Percentiles rank a stretch among this genome's conserved stretches.
Evolutionary conservation across 805 yeast species (phyloP).

Genomic region (Cyberlindnera misumaiensis): DNA sequence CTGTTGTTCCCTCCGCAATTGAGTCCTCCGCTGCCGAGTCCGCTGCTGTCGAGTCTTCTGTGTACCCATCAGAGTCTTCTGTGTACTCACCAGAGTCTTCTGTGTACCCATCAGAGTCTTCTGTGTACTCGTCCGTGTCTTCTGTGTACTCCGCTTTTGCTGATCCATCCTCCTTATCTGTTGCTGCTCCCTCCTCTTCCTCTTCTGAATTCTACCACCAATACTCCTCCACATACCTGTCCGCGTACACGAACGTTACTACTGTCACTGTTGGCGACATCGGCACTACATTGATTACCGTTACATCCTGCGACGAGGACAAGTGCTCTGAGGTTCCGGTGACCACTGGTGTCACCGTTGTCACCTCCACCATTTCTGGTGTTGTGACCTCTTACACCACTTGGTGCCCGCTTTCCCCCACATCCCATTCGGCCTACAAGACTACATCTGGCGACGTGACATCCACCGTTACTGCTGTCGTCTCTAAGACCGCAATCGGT

Average conservation of each 20-base stretch:
- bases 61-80: too few species aligned
- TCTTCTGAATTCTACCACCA: not conserved
- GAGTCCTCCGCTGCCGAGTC: not conserved
- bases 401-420: slow-evolving; percentile 3
- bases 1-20: not conserved
- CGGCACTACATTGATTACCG: slow-evolving; percentile 2
- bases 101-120: not conserved
- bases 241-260: not conserved
- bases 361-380: slow-evolving; percentile 3
- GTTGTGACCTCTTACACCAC: slow-evolving; percentile 3
- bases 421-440: not conserved
- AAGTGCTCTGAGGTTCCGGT: slow-evolving; percentile 1
- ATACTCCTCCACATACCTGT: too few species aligned
- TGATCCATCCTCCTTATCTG: slow-evolving; percentile 1
- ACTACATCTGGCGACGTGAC: not conserved
- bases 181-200: not conserved
- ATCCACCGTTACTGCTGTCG: slow-evolving; percentile 1
- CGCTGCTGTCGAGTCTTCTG: slow-evolving; percentile 1
- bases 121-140: not conserved
- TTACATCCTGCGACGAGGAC: slow-evolving; percentile 5
- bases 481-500: not conserved
- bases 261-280: not conserved
- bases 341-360: slow-evolving; percentile 6
- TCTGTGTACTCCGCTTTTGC: not conserved
- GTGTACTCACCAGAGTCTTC: not conserved